A percentile compares a stretch with the other conserved stretches of the same genome.
Conservation (phyloP, 148 eudicot genomes). For the Fagopyrum tataricum region DNA sequence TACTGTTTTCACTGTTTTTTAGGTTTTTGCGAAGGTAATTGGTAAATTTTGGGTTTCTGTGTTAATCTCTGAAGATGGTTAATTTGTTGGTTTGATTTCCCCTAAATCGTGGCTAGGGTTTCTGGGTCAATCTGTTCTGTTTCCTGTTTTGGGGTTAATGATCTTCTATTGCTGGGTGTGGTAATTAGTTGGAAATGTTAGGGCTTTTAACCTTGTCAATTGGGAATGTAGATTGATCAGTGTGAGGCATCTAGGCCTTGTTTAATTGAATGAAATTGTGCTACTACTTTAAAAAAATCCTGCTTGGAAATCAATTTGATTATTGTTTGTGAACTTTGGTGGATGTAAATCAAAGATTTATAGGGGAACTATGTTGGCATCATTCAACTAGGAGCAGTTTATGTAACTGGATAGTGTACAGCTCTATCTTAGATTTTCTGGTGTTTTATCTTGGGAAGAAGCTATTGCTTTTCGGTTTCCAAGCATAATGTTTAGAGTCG, state of each 20-base stretch:
- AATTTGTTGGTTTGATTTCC: not conserved
- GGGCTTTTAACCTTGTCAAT: not conserved
- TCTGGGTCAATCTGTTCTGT: not conserved
- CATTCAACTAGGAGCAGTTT: too few relatives aligned
- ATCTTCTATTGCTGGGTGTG: not conserved
- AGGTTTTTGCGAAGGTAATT: not conserved
- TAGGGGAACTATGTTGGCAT: not conserved
- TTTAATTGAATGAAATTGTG: not conserved
- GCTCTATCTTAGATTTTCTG: not conserved
- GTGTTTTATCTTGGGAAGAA: not conserved
- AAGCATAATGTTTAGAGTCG: not conserved
- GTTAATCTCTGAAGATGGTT: too few relatives aligned
- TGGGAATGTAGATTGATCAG: not conserved
- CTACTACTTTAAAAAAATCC: not conserved
- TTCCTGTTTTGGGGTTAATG: not conserved
- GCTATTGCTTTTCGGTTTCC: not conserved
- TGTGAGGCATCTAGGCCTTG: not conserved
- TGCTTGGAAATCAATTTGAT: too few relatives aligned
- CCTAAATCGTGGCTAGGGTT: not conserved
- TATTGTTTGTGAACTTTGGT: not conserved
- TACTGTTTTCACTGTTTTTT: constrained; percentile 2
- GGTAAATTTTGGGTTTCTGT: not conserved
- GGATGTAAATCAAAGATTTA: not conserved
- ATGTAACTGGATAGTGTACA: not conserved
- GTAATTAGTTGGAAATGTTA: not conserved